These are phyloP conservation scores for Pinus taeda DNA, from an alignment of 75 land plant species.

Conservation along the genomic window DNA sequence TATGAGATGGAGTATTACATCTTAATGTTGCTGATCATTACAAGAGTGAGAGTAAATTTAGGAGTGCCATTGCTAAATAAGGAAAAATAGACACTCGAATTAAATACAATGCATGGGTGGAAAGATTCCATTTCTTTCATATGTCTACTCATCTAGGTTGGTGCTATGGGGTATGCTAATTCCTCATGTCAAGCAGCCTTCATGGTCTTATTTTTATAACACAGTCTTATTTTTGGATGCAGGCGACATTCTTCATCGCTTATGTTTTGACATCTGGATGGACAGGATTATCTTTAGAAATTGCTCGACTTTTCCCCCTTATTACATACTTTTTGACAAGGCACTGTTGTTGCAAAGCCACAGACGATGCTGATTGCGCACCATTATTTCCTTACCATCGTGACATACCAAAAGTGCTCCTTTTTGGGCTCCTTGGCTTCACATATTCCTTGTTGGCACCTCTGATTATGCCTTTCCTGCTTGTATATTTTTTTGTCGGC, in stretches of 20 bases:
- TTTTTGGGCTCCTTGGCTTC: constrained; percentile 80
- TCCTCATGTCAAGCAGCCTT: too few relatives aligned
- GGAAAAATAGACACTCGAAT: too few relatives aligned
- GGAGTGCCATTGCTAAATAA: too few relatives aligned
- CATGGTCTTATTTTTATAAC: not conserved
- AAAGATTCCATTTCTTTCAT: too few relatives aligned
- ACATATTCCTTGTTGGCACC: constrained; percentile 87
- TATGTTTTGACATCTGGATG: constrained; percentile 95
- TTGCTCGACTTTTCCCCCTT: constrained; percentile 45
- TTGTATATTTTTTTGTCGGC: constrained; percentile 69
- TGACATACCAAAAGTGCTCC: constrained; percentile 68
- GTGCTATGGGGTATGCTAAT: too few relatives aligned
- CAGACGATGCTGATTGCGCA: constrained; percentile 35
- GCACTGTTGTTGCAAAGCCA: constrained; percentile 11
- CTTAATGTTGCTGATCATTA: too few relatives aligned
- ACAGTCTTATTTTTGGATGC: constrained; percentile 10
- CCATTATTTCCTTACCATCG: constrained; percentile 66
- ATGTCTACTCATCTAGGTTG: too few relatives aligned
- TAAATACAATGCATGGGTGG: too few relatives aligned
- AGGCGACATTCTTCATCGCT: constrained; percentile 83
- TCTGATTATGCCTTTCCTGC: constrained; percentile 79
- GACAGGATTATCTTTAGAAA: constrained; percentile 76
- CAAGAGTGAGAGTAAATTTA: too few relatives aligned
- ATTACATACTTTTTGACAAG: constrained; percentile 31
- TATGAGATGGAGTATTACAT: too few relatives aligned